phyloP scores from a whole-genome alignment of 306 rosid genomes.

The Pyrus bretschneideri region DNA sequence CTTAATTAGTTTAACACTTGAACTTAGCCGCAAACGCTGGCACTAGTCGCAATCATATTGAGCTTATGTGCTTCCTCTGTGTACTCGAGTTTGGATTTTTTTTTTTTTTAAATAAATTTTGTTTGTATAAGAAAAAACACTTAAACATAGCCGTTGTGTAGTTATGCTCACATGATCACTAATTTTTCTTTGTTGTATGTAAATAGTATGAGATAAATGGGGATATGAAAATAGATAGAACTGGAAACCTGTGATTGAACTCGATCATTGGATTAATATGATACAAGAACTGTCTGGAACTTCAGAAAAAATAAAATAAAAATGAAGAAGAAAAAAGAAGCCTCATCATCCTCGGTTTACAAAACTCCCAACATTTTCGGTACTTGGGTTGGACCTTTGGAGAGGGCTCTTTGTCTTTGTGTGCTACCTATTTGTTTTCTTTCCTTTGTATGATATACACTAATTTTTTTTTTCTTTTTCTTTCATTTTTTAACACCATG shows the following conservation, averaged over 20 bases:
- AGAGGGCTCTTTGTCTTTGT: conserved; percentile 56
- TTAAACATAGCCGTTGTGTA: background rate
- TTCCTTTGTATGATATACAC: conserved; percentile 21
- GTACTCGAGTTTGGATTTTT: too few species aligned
- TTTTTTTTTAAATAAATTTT: too few species aligned
- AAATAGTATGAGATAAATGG: background rate
- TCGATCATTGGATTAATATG: conserved; percentile 21
- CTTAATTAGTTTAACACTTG: background rate
- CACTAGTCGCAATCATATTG: too few species aligned
- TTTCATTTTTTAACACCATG: background rate
- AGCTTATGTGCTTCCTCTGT: background rate
- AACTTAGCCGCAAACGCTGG: background rate
- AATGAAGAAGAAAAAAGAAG: conserved; percentile 9
- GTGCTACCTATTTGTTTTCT: conserved; percentile 14
- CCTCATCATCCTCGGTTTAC: conserved; percentile 62
- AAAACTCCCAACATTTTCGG: conserved; percentile 49
- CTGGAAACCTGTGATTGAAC: conserved; percentile 13
- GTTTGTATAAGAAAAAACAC: too few species aligned
- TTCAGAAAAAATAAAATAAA: background rate
- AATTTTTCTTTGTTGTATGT: too few species aligned
- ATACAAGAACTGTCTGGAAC: conserved; percentile 25
- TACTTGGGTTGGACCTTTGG: conserved; percentile 67
- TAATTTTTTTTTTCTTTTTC: background rate
- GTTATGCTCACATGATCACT: background rate
- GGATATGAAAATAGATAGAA: background rate